phyloP scores from a whole-genome alignment of 129 eudicot genomes.

The Flaveria brownii region DNA sequence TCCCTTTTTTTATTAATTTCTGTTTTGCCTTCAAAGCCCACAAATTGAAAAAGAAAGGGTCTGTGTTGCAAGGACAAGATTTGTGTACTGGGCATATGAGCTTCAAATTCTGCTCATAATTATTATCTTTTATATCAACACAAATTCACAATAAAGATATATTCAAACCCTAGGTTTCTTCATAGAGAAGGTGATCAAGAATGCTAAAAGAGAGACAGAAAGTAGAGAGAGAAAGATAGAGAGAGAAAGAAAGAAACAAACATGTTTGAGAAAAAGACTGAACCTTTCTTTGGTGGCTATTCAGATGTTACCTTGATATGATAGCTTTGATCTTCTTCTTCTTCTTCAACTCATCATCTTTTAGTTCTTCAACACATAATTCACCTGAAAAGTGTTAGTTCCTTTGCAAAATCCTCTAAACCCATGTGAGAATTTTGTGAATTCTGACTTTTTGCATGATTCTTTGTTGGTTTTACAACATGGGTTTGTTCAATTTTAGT shows the following conservation, averaged over 20 bases:
- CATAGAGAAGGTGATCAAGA: conserved; percentile 16
- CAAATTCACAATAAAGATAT: neutral
- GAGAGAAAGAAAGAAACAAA: conserved; percentile 32
- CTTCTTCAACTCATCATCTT: conserved; percentile 12
- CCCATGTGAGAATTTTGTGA: conserved; percentile 4
- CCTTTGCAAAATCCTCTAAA: neutral
- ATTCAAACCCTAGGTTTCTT: conserved; percentile 5
- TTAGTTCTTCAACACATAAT: neutral
- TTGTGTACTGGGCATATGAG: conserved; percentile 51
- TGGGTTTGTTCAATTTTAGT: neutral
- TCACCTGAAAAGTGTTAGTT: neutral
- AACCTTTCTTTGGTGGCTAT: conserved; percentile 49
- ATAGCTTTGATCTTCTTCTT: conserved; percentile 53
- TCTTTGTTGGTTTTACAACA: neutral
- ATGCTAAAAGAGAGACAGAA: conserved; percentile 42
- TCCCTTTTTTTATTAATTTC: neutral
- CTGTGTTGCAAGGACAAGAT: conserved; percentile 58
- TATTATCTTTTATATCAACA: neutral
- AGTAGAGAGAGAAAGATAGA: conserved; percentile 31
- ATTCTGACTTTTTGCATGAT: neutral
- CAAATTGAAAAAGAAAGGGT: conserved; percentile 49
- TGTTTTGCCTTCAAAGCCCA: conserved; percentile 68
- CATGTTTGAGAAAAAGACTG: conserved; percentile 50
- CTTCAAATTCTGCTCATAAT: conserved; percentile 43
- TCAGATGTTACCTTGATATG: conserved; percentile 54